Evolutionary conservation across 2,329 filamentous ascomycete species (phyloP), one percentile per base, ranked within the genome.

Genomic region (Fusarium protoensiforme): DNA sequence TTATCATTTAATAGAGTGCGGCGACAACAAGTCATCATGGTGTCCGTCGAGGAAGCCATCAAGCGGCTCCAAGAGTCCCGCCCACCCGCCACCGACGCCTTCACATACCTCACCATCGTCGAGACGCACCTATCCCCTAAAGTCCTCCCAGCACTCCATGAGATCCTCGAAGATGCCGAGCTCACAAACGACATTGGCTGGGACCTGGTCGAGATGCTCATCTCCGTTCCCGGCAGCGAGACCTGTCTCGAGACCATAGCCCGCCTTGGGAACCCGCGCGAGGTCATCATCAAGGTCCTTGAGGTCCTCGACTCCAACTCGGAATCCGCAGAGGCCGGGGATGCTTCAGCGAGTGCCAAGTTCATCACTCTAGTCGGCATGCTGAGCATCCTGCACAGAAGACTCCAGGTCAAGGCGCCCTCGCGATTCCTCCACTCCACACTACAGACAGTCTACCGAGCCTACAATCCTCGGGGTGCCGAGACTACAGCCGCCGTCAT

Each of bases 201-300:
- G 94, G 94, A 96, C 80, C 84, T 96, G 60, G 92, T 96, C 24
- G 92, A 93, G 78, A 89, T 94, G 78, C 87, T 96, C 6, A 86
- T 95, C 27, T 87, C 90, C 38, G 83, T 94, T 7, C 87, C 92
- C 2, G 90, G 88, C 14, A 92, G 91, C n/a, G 91, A 93, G 74
- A 82, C 87, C 54, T 95, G 93, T 78, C 85, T 96, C 18, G 89
- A 92, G 79, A 93, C 92, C 33, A 91, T 96, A 61, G 93, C 93
- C 35, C 89, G 91, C 27, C 86, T 94, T 41, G 94, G 93, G 59
- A 96, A 96, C 79, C 94, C 94, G 1, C 87, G 93, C 59, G 94
- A 96, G 81, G 92, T 95, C 53, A 92, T 96, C 67, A 85, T 96
- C 75, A 95, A 95, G 80, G 90, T 94, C 33, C 91, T 94, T 29